These are phyloP conservation scores for Danielia oregonensis DNA, from an alignment of 805 yeast species.

Conservation along the genomic window DNA sequence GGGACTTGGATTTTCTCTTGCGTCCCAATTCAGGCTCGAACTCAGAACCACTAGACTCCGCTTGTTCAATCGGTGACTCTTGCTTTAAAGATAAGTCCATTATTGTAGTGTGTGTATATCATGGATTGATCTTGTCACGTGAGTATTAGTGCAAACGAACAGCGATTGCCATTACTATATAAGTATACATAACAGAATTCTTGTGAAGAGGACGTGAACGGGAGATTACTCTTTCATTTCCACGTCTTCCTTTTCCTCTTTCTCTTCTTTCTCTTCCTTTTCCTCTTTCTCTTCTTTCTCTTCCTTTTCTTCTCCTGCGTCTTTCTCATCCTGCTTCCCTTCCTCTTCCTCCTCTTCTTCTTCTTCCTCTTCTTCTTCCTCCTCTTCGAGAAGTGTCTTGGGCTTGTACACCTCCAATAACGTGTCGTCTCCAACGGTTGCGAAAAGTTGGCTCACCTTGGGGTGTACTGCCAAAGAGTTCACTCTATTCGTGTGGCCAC, in stretches of 20 bases:
- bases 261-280: slow-evolving; percentile 3
- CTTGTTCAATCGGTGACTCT: slow-evolving; percentile 1
- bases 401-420: slow-evolving; percentile 77
- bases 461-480: slow-evolving; percentile 71
- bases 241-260: slow-evolving; percentile 1
- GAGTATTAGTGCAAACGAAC: too few species aligned
- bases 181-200: too few species aligned
- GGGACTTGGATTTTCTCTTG: slow-evolving; percentile 14
- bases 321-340: slow-evolving; percentile 8
- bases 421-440: slow-evolving; percentile 72
- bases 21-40: slow-evolving; percentile 3
- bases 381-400: slow-evolving; percentile 43
- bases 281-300: not conserved
- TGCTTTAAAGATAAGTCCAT: slow-evolving; percentile 2
- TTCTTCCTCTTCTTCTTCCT: slow-evolving; percentile 20
- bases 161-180: too few species aligned
- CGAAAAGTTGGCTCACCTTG: slow-evolving; percentile 49
- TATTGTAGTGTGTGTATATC: too few species aligned
- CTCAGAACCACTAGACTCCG: not conserved
- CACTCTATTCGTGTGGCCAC: slow-evolving; percentile 76
- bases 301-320: slow-evolving; percentile 2
- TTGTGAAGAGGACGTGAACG: too few species aligned
- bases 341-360: slow-evolving; percentile 25
- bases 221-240: slow-evolving; percentile 2
- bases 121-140: not conserved